Evolutionary conservation across 352 stramenopile species (phyloP), one percentile per base, ranked within the genome.

Genomic region (Phytophthora fragariae): DNA sequence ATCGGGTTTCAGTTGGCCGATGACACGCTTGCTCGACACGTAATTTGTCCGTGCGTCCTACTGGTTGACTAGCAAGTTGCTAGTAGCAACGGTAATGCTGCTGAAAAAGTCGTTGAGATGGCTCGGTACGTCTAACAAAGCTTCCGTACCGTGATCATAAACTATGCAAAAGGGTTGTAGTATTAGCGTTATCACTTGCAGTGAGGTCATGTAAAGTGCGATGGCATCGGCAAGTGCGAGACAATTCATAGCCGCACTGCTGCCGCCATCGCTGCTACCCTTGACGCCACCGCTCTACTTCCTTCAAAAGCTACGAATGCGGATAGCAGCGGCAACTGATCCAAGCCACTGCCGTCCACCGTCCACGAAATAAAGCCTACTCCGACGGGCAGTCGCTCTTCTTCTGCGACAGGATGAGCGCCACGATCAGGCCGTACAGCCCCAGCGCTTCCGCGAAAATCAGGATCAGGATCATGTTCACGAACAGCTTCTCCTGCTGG

Each of bases 391-490:
- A 88, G 37, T 88, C 80, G 61, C 80, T 85, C 75, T 91, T 91
- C 81, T 90, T 92, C 75, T 95, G 90, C 67, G 86, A 92, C 66
- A 97, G 75, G 62, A 99, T 98, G 58, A 99, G 80, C 62, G 96
- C 93, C 62, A 99, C 94, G 85, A 99, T 99, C 73, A 99, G 81
- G 73, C 96, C 97, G 84, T 99, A 99, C 70, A 99, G 90, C 78
- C 94, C 97, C 75, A 99, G 88, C 67, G 97, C 97, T 85, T 99
- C 97, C 33, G 91, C 95, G 90, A 99, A 99, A 98, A 99, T 99
- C 67, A 99, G 85, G 81, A 99, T 99, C 72, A 99, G 93, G 64
- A 99, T 97, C 90, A 99, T 98, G 72, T 97, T 98, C 57, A 99
- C 97, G 85, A 99, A 99, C 47, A 99, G 88, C 76, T 98, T 98